Percentiles rank a stretch among this genome's conserved stretches.
Evolutionary conservation across 768 basidiomycete genomes (phyloP).

Genomic region (Imleria badia): DNA sequence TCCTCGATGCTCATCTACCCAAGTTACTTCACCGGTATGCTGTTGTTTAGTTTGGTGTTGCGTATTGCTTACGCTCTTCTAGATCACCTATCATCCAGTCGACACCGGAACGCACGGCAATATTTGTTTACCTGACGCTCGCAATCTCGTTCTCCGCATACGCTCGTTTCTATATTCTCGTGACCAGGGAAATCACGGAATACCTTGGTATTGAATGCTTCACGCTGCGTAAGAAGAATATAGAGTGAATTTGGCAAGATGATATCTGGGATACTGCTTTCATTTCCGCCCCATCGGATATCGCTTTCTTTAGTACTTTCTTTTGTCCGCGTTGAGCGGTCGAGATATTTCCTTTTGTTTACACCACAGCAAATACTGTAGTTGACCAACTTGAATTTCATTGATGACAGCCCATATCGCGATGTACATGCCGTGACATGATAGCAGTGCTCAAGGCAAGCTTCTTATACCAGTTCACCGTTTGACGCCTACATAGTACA

Average conservation of each 20-base stretch:
- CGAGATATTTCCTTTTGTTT: too few species aligned
- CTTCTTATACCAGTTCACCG: too few species aligned
- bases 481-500: too few species aligned
- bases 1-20: conserved; percentile 80
- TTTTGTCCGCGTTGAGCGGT: too few species aligned
- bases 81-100: conserved; percentile 75
- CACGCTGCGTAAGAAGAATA: conserved; percentile 84
- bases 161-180: conserved; percentile 75
- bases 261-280: conserved; percentile 23
- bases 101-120: conserved; percentile 55
- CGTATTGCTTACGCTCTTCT: not conserved
- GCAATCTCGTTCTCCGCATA: conserved; percentile 68
- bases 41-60: conserved; percentile 4
- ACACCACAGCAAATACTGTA: too few species aligned
- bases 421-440: too few species aligned
- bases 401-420: too few species aligned
- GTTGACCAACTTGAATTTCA: too few species aligned
- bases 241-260: conserved; percentile 56
- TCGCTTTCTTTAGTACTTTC: too few species aligned
- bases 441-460: too few species aligned
- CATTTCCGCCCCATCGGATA: too few species aligned
- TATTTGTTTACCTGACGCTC: conserved; percentile 75
- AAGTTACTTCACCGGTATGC: conserved; percentile 63
- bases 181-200: conserved; percentile 85
- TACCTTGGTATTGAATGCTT: conserved; percentile 95